Conservation (phyloP, 1,284 basidiomycete genomes). For the Cutaneotrichosporon cyanovorans region DNA sequence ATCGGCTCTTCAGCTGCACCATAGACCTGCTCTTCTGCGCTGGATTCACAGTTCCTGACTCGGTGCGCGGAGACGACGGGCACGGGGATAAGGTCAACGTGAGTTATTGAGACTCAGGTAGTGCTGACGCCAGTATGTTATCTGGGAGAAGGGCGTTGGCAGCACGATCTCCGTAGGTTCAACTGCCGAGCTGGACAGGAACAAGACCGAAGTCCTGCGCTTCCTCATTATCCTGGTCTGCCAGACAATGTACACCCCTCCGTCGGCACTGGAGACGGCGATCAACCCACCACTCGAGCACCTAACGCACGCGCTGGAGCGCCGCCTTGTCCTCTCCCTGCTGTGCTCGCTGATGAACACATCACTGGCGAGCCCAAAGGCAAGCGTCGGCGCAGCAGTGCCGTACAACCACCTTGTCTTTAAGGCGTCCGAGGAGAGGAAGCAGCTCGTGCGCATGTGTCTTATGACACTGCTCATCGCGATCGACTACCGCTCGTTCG, state of each 20-base stretch:
- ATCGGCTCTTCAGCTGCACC: slow-evolving; percentile 66
- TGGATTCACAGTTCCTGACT: slow-evolving; percentile 76
- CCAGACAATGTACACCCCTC: slow-evolving; percentile 73
- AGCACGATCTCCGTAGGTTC: slow-evolving; percentile 67
- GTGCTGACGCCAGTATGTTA: slow-evolving; percentile 38
- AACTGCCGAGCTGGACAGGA: slow-evolving; percentile 60
- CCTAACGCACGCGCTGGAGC: slow-evolving; percentile 66
- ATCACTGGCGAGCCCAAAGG: slow-evolving; percentile 59
- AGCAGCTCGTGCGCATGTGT: slow-evolving; percentile 61
- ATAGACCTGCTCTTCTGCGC: slow-evolving; percentile 84
- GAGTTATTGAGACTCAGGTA: slow-evolving; percentile 8
- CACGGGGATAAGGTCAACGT: slow-evolving; percentile 64
- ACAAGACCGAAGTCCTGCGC: slow-evolving; percentile 77
- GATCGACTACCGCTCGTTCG: slow-evolving; percentile 68
- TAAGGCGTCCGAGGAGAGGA: slow-evolving; percentile 66
- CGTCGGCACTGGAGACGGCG: slow-evolving; percentile 60
- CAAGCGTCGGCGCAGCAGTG: slow-evolving; percentile 48
- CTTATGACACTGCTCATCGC: slow-evolving; percentile 68
- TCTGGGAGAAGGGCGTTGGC: slow-evolving; percentile 83
- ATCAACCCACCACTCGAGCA: slow-evolving; percentile 68
- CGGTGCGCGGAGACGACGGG: slow-evolving; percentile 61
- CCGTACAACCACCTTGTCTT: slow-evolving; percentile 87
- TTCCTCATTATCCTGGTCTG: slow-evolving; percentile 77
- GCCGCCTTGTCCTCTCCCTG: slow-evolving; percentile 73
- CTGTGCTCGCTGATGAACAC: slow-evolving; percentile 88